Conservation (phyloP, 2,329 filamentous ascomycete genomes). For the Stagonosporopsis vannaccii region DNA sequence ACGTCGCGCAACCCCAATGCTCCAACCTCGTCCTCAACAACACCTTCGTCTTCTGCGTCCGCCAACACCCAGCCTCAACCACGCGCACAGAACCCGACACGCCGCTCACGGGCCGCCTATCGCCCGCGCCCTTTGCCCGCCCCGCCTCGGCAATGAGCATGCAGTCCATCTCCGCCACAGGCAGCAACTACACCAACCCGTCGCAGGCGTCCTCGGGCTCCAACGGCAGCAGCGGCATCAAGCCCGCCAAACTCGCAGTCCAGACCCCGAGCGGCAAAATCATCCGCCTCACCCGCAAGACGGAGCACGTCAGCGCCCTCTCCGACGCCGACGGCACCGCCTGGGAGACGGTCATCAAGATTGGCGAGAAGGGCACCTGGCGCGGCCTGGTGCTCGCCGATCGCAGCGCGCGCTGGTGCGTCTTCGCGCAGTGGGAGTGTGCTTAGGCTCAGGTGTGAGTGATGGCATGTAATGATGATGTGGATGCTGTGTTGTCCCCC, state of each 20-base stretch:
- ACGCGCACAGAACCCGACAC: slow-evolving; percentile 44
- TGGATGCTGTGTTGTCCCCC: too few relatives aligned
- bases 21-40: slow-evolving; percentile 88
- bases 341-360: slow-evolving; percentile 93
- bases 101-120: slow-evolving; percentile 54
- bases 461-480: not conserved
- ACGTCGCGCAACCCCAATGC: slow-evolving; percentile 96
- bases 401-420: slow-evolving; percentile 84
- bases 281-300: slow-evolving; percentile 82
- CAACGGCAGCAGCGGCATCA: slow-evolving; percentile 65
- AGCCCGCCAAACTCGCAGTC: slow-evolving; percentile 94
- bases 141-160: slow-evolving; percentile 68
- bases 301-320: slow-evolving; percentile 64
- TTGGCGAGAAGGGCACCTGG: slow-evolving; percentile 82
- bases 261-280: slow-evolving; percentile 96
- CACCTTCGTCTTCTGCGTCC: slow-evolving; percentile 95
- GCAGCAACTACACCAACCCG: slow-evolving; percentile 61
- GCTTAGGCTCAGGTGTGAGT: slow-evolving; percentile 21
- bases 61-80: slow-evolving; percentile 81
- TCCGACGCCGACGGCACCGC: slow-evolving; percentile 74
- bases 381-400: slow-evolving; percentile 82
- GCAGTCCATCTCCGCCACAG: slow-evolving; percentile 62
- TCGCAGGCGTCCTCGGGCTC: slow-evolving; percentile 65
- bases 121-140: slow-evolving; percentile 61
- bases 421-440: slow-evolving; percentile 82